A percentile compares a stretch with the other conserved stretches of the same genome.
Conservation (phyloP, 805 yeast genomes). For the Schwanniomyces yamadae region DNA sequence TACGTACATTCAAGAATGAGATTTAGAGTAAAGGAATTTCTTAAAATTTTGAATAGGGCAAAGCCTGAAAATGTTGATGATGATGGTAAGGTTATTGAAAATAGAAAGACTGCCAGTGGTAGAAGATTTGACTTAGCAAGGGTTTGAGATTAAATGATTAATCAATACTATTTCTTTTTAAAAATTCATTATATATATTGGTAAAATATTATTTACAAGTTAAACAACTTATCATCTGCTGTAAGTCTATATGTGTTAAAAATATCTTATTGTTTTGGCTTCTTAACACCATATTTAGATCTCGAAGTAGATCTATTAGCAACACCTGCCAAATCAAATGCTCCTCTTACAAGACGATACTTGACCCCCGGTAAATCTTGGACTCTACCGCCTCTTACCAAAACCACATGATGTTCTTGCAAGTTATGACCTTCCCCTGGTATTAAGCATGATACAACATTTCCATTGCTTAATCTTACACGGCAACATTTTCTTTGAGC, state of each 20-base stretch:
- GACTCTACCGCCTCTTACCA: conserved; percentile 96
- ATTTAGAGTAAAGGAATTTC: conserved; percentile 87
- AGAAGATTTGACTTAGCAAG: conserved; percentile 52
- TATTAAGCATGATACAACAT: conserved; percentile 84
- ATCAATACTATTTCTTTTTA: not conserved
- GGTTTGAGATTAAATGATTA: conserved; percentile 7
- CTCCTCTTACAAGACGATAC: conserved; percentile 91
- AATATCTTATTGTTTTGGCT: conserved; percentile 44
- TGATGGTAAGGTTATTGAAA: conserved; percentile 47
- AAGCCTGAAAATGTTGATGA: conserved; percentile 87
- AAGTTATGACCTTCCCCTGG: conserved; percentile 99
- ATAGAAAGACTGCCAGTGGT: conserved; percentile 71
- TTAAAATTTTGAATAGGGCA: conserved; percentile 94
- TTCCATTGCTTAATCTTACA: conserved; percentile 89
- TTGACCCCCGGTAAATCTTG: conserved; percentile 99
- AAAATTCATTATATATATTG: conserved; percentile 1
- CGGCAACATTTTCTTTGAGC: conserved; percentile 97
- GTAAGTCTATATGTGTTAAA: not conserved
- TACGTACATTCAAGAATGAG: conserved; percentile 99
- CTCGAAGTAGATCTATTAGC: conserved; percentile 89
- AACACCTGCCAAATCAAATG: conserved; percentile 89
- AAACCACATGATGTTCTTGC: conserved; percentile 95
- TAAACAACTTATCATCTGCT: too few species aligned
- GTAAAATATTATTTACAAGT: conserved; percentile 1
- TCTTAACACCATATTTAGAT: conserved; percentile 91